Percentiles rank a stretch among this genome's conserved stretches.
These are phyloP conservation scores for Daldinia vernicosa DNA, from an alignment of 495 filamentous ascomycete species.

Conservation along the genomic window DNA sequence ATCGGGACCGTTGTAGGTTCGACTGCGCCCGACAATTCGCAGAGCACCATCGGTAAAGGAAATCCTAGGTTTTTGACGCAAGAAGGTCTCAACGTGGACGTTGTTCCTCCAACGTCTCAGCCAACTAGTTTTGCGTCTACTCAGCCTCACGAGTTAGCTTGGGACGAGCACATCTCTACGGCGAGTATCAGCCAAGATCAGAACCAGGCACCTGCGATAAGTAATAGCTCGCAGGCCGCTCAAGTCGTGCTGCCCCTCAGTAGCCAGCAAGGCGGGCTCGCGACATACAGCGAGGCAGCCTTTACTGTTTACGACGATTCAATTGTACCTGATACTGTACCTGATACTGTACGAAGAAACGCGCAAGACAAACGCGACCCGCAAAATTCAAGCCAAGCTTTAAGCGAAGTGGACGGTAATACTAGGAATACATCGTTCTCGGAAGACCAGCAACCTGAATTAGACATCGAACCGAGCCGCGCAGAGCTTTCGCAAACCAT, in stretches of 20 bases:
- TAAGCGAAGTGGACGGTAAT: conserved; percentile 38
- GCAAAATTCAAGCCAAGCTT: conserved; percentile 32
- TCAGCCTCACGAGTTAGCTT: conserved; percentile 4
- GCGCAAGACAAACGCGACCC: not conserved
- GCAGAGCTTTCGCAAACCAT: conserved; percentile 14
- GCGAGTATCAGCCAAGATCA: conserved; percentile 20
- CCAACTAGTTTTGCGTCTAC: conserved; percentile 8
- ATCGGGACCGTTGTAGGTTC: conserved; percentile 11
- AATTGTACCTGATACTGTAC: conserved; percentile 38
- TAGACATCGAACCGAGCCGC: conserved; percentile 8
- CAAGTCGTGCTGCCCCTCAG: conserved; percentile 42
- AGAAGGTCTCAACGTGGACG: conserved; percentile 25
- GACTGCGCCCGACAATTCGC: conserved; percentile 12
- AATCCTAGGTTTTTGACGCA: conserved; percentile 41
- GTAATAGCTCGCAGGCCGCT: conserved; percentile 40
- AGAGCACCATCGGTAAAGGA: conserved; percentile 5
- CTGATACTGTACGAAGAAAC: conserved; percentile 31
- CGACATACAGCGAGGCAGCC: conserved; percentile 33
- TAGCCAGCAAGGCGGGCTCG: conserved; percentile 33
- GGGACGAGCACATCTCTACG: conserved; percentile 13
- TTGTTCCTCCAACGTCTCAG: conserved; percentile 10
- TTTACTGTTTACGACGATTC: conserved; percentile 38
- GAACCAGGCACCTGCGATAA: not conserved
- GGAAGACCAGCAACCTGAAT: conserved; percentile 18
- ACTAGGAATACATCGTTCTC: conserved; percentile 30